Conservation (phyloP, 306 rosid genomes). For the Acacia acuminata region DNA sequence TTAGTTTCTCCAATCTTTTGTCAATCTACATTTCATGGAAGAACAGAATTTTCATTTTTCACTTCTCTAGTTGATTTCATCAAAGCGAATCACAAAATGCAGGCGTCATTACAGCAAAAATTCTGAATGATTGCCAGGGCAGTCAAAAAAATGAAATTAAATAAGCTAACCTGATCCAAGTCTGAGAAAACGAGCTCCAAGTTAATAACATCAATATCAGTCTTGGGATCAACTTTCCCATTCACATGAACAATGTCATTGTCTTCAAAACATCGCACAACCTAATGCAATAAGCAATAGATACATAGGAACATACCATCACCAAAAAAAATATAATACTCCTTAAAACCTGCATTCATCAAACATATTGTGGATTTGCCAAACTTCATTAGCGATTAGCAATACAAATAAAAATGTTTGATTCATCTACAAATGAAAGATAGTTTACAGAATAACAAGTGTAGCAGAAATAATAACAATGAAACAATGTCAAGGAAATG, state of each 20-base stretch:
- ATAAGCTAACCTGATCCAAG: slow-evolving; percentile 84
- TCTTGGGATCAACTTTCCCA: slow-evolving; percentile 88
- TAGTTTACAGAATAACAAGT: neutral
- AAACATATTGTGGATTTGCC: neutral
- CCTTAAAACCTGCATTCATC: slow-evolving; percentile 5
- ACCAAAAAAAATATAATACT: neutral
- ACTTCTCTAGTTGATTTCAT: slow-evolving; percentile 50
- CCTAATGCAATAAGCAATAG: slow-evolving; percentile 51
- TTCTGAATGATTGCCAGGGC: slow-evolving; percentile 9
- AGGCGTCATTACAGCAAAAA: slow-evolving; percentile 8
- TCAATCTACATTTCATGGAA: slow-evolving; percentile 89
- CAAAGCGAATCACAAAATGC: slow-evolving; percentile 19
- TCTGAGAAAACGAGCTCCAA: slow-evolving; percentile 94
- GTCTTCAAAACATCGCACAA: slow-evolving; percentile 94
- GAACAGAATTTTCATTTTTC: slow-evolving; percentile 39
- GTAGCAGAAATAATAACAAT: slow-evolving; percentile 11
- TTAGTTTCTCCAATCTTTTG: slow-evolving; percentile 88
- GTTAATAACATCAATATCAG: slow-evolving; percentile 92
- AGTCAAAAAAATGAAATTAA: slow-evolving; percentile 26
- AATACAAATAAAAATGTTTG: slow-evolving; percentile 7
- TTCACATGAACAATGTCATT: slow-evolving; percentile 90
- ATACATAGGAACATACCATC: slow-evolving; percentile 23
- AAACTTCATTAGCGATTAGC: neutral
- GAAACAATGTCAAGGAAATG: slow-evolving; percentile 21
- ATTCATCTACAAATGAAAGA: slow-evolving; percentile 17